Evolutionary conservation across 148 eudicot genomes (phyloP).

Genomic region (Diospyros kaki): DNA sequence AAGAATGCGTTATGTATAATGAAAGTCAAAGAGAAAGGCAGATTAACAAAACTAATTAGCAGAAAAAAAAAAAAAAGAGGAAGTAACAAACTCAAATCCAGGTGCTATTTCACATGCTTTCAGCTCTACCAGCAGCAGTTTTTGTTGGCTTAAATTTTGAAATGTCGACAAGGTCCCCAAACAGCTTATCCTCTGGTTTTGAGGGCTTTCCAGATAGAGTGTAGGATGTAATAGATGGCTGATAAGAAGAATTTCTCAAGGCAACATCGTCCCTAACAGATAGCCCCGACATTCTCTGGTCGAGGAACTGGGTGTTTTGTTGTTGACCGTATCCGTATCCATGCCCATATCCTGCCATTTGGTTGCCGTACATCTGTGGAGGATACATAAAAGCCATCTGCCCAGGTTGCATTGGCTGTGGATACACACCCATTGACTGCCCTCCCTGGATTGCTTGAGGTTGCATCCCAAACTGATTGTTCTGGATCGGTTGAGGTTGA

Average conservation of each 20-base stretch:
- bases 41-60: neutral
- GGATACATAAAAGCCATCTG: constrained; percentile 67
- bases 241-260: constrained; percentile 31
- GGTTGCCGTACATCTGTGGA: constrained; percentile 55
- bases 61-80: neutral
- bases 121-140: constrained; percentile 51
- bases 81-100: neutral
- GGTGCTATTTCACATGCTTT: constrained; percentile 46
- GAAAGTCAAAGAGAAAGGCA: neutral
- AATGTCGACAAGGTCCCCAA: constrained; percentile 83
- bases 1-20: neutral
- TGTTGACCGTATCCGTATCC: constrained; percentile 21
- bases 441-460: constrained; percentile 41
- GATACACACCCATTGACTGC: constrained; percentile 49
- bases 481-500: constrained; percentile 38
- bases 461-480: constrained; percentile 24
- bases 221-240: constrained; percentile 29
- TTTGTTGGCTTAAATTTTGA: constrained; percentile 62
- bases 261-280: constrained; percentile 43
- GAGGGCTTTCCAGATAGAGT: constrained; percentile 59
- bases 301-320: constrained; percentile 51
- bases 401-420: constrained; percentile 49
- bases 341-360: constrained; percentile 54
- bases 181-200: constrained; percentile 74
- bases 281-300: constrained; percentile 63